Conservation (phyloP, 371 early-diverging fungal species). For the Polyrhizophydium stewartii region DNA sequence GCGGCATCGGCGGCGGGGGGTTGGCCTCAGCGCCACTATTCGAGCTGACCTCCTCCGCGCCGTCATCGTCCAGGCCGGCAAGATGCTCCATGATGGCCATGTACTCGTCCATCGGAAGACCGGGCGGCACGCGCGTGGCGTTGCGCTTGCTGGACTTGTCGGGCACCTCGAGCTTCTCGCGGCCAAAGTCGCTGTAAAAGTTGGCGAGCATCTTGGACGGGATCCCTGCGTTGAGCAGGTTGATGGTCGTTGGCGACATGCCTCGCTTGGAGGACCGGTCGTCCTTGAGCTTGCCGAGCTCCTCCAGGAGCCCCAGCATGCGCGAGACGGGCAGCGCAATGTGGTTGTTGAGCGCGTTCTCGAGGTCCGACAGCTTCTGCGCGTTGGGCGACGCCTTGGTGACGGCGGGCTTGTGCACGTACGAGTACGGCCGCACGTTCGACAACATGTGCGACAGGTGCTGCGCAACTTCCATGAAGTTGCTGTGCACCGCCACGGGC, state of each 20-base stretch:
- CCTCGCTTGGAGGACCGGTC: not conserved
- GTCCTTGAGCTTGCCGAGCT: not conserved
- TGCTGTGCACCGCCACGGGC: not conserved
- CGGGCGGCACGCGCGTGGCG: not conserved
- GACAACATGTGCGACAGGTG: not conserved
- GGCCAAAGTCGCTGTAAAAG: not conserved
- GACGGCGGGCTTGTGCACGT: not conserved
- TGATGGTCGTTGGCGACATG: constrained; percentile 2
- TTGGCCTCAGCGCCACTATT: too few species aligned
- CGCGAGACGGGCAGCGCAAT: not conserved
- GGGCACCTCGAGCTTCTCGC: not conserved
- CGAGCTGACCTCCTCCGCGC: too few species aligned
- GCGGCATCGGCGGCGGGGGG: too few species aligned
- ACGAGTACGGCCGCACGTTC: constrained; percentile 1
- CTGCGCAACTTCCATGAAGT: not conserved
- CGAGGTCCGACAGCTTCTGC: not conserved
- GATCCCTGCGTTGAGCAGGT: not conserved
- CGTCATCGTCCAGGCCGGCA: not conserved
- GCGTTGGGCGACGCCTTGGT: not conserved
- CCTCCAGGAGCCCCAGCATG: not conserved
- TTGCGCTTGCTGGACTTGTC: not conserved
- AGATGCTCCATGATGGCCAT: constrained; percentile 4
- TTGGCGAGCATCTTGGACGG: not conserved
- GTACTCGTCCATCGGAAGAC: constrained; percentile 1
- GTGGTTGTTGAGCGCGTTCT: not conserved